phyloP scores from a whole-genome alignment of 176 grass and related monocot species.

The Panicum miliaceum region DNA sequence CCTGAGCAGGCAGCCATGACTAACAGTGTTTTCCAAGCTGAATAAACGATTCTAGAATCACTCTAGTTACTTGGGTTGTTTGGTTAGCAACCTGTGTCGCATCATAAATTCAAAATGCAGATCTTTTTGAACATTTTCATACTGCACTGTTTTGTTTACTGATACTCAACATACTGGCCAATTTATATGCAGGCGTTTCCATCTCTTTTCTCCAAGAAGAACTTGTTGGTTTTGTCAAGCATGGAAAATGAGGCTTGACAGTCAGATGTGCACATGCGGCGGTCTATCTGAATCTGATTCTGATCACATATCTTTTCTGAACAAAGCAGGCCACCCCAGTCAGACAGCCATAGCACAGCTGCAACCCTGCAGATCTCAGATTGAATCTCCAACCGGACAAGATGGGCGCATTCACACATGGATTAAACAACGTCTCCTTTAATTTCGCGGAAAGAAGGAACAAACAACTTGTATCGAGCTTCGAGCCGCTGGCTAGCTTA shows the following conservation, averaged over 20 bases:
- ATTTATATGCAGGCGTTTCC: not conserved
- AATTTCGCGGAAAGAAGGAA: not conserved
- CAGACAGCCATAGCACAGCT: not conserved
- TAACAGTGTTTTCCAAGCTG: not conserved
- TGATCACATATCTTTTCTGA: conserved; percentile 20
- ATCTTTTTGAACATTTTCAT: not conserved
- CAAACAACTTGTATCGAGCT: conserved; percentile 2
- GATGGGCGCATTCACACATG: not conserved
- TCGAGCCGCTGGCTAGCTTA: not conserved
- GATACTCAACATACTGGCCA: not conserved
- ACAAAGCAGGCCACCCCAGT: not conserved
- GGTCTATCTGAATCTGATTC: not conserved
- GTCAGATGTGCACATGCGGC: conserved; percentile 7
- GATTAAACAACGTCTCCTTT: not conserved
- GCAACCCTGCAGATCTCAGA: conserved; percentile 14
- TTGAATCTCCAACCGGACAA: not conserved
- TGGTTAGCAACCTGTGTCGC: not conserved
- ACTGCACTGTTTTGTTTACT: not conserved
- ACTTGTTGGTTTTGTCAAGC: not conserved
- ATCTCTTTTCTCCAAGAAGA: too few species aligned
- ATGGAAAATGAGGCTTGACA: not conserved
- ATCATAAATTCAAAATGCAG: not conserved
- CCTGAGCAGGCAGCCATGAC: not conserved
- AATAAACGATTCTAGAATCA: not conserved
- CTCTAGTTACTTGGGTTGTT: not conserved